Base-by-base conservation (phyloP, 75 land plant species). In the Picea glauca region DNA sequence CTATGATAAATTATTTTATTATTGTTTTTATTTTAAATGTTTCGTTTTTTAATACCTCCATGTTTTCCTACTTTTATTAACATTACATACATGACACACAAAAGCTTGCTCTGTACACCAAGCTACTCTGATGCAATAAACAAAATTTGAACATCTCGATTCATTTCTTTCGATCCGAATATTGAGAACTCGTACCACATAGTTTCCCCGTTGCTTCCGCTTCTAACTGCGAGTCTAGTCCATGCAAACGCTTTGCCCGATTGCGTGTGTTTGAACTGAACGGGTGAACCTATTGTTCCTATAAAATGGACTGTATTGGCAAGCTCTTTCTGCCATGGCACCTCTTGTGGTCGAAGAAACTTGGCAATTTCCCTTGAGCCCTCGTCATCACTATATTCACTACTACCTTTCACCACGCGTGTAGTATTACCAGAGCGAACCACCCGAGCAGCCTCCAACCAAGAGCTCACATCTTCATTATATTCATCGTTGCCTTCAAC, bases 191-290 rank as follows among this genome's bases (percentile, higher is more conserved):
- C 56, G 62, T 66, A 91, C 93, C 90, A 91, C 32, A 58, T 43
- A 33, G 88, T 84, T 4, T 86, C 88, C 4, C 82, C 43, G 21
- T 84, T 57, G 26, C 83, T 77, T 54, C 4, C 1, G 23, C 79
- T 85, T 78, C 77, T 87, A 76, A 89, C 91, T 46, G 83, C 91
- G 17, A 94, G 78, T 15, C 86, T 85, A 56, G 93, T 83, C 82
- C 88, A 88, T 50, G 95, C 97, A 54, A 92, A 75, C 33, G 77
- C 85, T 64, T 93, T 95, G 1, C 98, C 98, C 76, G 88, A 86
- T 76, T 80, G 77, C 30, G 91, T 85, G 38, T 88, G 87, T 89
- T 87, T 91, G 62, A 89, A 85, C 26, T 93, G 89, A 21, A 91
- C 81, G 38, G 89, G 84, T 4, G 65, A 43, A 0, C 88, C 92